Conservation (phyloP, 805 yeast genomes). For the Candida suzukii region DNA sequence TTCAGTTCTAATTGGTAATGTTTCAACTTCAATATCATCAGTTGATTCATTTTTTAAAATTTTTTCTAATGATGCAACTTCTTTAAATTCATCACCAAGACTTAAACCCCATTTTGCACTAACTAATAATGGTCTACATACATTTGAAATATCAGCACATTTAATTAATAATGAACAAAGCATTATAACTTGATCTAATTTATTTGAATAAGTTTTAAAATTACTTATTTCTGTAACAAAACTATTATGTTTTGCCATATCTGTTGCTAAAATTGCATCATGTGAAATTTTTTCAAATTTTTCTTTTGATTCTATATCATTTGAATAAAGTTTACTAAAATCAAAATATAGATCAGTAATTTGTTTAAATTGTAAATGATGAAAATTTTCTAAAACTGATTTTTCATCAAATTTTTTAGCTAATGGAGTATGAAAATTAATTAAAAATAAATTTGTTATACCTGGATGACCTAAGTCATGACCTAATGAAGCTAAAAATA, state of each 20-base stretch:
- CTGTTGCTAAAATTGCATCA: conserved; percentile 64
- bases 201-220: conserved; percentile 16
- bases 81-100: conserved; percentile 71
- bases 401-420: conserved; percentile 53
- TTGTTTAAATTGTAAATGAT: conserved; percentile 54
- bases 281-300: conserved; percentile 6
- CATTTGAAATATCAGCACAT: conserved; percentile 95
- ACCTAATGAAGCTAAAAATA: conserved; percentile 80
- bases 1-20: conserved; percentile 7
- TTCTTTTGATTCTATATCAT: background rate
- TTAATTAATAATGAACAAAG: conserved; percentile 70
- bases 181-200: conserved; percentile 26
- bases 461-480: conserved; percentile 98
- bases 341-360: conserved; percentile 21
- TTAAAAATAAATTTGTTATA: conserved; percentile 71
- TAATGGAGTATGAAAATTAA: conserved; percentile 52
- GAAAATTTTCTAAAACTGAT: conserved; percentile 80
- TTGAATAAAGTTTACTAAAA: background rate
- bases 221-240: conserved; percentile 51
- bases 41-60: conserved; percentile 2
- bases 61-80: conserved; percentile 49
- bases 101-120: conserved; percentile 84
- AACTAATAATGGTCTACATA: conserved; percentile 68
- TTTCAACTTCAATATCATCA: background rate
- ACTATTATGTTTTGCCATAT: conserved; percentile 83